Base-by-base conservation (phyloP, 176 grass and related monocot species). In the Oryza officinalis region DNA sequence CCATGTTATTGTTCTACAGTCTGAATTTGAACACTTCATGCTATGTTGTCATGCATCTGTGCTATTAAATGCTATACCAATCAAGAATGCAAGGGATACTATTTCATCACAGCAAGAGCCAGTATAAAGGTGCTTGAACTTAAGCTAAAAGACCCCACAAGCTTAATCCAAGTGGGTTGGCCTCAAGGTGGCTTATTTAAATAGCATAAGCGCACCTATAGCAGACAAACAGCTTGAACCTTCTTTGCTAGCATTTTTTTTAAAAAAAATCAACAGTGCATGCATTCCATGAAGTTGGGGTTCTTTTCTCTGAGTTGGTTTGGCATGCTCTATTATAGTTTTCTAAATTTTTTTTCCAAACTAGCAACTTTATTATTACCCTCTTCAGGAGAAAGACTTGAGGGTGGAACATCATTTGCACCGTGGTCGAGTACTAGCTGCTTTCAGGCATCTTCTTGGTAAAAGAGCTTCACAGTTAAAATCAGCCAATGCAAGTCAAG, bases 351-450 rank as follows among this genome's bases (percentile, higher is more conserved):
- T 37, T 17, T 65, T 54, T 66, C 22, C 31, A 71, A 84, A 66
- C 28, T 72, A 67, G 26, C 13, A 70, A 43, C 49, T 60, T 72
- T 10, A 75, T 76, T 43, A 43, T 44, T 76, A 27, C 3, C 13
- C 31, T 67, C 33, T 80, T 86, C 80, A 98, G 96, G 92, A 95
- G 71, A 98, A 98, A 83, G 90, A 92, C 67, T 88, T 90, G 80
- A 94, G 89, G 87, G 81, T 98, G 69, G 96, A 94, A 67, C 90
- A 98, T 74, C 84, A 98, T 92, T 88, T 98, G 80, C 89, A 93
- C 82, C 88, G 85, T 89, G 92, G 96, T 68, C 87, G 91, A 90
- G 90, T 85, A 27, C 54, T 98, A 80, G 90, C 96, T 70, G 92
- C 92, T 91, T 98, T 98, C 84, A 90, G 78, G 84, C 91, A 94